These are phyloP conservation scores for Stenogyne calaminthoides DNA, from an alignment of 305 asterid genomes.

Conservation along the genomic window DNA sequence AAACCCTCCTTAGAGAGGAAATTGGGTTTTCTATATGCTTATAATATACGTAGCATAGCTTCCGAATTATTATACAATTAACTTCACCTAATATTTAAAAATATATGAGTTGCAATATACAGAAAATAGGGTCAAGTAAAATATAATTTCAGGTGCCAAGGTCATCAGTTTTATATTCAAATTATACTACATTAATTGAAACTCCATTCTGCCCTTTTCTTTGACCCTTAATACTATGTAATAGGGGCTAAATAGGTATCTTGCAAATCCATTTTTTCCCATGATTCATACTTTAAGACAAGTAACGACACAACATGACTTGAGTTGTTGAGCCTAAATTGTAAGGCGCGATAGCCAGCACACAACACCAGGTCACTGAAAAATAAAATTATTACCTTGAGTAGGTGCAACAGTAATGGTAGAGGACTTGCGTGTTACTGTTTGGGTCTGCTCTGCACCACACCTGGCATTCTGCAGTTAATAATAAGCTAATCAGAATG, in stretches of 20 bases:
- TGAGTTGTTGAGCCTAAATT: neutral
- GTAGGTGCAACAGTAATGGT: conserved; percentile 81
- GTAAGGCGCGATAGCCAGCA: neutral
- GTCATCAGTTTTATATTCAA: neutral
- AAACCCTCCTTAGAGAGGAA: too few species aligned
- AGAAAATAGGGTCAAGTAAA: neutral
- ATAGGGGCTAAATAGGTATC: neutral
- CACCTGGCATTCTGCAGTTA: conserved; percentile 67
- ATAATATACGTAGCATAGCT: too few species aligned
- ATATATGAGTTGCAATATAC: neutral
- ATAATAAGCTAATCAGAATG: conserved; percentile 16
- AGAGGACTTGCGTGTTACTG: conserved; percentile 72
- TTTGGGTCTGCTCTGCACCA: conserved; percentile 66
- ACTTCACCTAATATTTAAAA: neutral
- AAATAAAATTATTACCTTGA: conserved; percentile 48
- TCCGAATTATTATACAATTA: neutral
- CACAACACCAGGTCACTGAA: neutral
- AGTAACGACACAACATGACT: neutral
- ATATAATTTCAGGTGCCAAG: neutral
- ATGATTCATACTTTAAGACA: neutral
- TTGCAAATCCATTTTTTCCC: neutral
- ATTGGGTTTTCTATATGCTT: too few species aligned
- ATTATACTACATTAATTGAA: neutral
- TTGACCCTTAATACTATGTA: neutral
- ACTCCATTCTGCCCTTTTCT: neutral